phyloP scores from a whole-genome alignment of 805 yeast species.

The Candida palmyrensis region DNA sequence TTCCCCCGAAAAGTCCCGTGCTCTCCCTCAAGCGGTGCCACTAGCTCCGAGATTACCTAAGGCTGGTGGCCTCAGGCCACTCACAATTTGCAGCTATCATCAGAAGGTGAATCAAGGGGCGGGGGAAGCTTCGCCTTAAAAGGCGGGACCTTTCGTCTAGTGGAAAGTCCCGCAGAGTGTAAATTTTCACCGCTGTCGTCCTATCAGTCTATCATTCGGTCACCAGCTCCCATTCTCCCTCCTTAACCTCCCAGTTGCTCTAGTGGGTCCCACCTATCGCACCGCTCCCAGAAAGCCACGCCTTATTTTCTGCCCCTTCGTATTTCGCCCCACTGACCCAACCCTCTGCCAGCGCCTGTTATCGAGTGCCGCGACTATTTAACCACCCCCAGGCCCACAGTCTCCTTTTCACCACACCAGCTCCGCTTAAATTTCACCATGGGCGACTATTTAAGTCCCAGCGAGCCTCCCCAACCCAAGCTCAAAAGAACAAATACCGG shows the following conservation, averaged over 20 bases:
- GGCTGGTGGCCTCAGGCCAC: slow-evolving; percentile 1
- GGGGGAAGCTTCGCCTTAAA: not conserved
- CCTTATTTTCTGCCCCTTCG: slow-evolving; percentile 1
- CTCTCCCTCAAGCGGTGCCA: not conserved
- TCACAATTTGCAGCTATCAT: slow-evolving; percentile 2
- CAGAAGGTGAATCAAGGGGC: slow-evolving; percentile 1
- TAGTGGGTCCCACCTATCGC: no score
- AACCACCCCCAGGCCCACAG: not conserved
- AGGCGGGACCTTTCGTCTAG: not conserved
- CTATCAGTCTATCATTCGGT: no score
- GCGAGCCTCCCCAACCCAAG: slow-evolving; percentile 33
- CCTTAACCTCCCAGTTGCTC: no score
- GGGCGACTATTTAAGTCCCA: slow-evolving; percentile 35
- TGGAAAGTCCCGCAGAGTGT: no score
- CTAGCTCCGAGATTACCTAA: not conserved
- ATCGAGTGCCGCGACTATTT: not conserved
- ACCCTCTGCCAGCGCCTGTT: not conserved
- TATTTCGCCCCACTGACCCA: not conserved
- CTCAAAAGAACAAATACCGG: slow-evolving; percentile 83
- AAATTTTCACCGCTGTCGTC: no score
- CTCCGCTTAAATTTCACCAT: slow-evolving; percentile 9
- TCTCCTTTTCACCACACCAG: not conserved
- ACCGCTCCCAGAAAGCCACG: no score
- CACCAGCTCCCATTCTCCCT: no score
- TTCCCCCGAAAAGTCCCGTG: not conserved